Base-by-base conservation (phyloP, 2,329 filamentous ascomycete genomes). In the Truncatella angustata region DNA sequence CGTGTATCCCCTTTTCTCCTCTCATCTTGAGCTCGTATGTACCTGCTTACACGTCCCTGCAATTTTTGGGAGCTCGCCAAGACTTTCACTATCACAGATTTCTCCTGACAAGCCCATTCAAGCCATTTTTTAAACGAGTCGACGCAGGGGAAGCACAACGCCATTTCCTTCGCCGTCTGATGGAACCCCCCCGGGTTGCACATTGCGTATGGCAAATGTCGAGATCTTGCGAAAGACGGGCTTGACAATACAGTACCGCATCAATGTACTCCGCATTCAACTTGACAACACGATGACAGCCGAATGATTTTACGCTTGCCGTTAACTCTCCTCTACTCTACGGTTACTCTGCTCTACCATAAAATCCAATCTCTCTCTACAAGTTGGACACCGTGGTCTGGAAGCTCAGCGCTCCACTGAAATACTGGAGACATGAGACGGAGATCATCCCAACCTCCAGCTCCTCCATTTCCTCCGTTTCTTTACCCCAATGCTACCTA, bases 331-430 rank as follows among this genome's bases (percentile, higher is more conserved):
- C n/a, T n/a, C n/a, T n/a, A n/a, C 18, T 39, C 36, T 39, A 7
- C 36, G 16, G 7, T 39, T 9, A n/a, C 6, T 39, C n/a, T 39
- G 16, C 2, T 11, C 40, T 23, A 43, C 10, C 16, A 21, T 20
- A 20, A 2, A 2, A 43, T 26, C 40, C 9, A 10, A 5, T 9
- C 21, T 10, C 16, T 9, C 10, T 20, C 21, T 21, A 10, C 40
- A 11, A 49, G 6, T 49, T 34, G 45, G 45, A 49, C 45, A 49
- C 45, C 20, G 45, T 49, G 45, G 45, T 49, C 45, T 49, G 20
- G 30, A 39, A 49, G 24, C 30, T 23, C 14, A 20, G 20, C 20
- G 45, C 45, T 49, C 45, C 45, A 49, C 30, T 35, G 45, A 26
- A n/a, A 36, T 49, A 21, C 45, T 49, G 45, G 45, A 23, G 24